Base-by-base conservation (phyloP, 148 eudicot species). In the Tetragonia tetragonoides region DNA sequence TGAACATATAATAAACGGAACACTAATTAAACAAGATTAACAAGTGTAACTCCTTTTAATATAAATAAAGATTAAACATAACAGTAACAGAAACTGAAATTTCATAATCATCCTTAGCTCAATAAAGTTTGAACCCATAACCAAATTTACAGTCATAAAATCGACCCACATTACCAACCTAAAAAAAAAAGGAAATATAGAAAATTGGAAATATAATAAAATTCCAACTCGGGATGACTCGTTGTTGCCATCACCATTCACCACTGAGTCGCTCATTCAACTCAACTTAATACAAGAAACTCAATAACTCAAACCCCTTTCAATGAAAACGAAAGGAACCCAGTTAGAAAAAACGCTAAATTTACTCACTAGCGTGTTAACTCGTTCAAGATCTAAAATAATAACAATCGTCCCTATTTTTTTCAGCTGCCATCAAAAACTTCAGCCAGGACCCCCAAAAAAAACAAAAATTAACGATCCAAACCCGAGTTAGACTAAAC, bases 191-290 rank as follows among this genome's bases (percentile, higher is more conserved):
- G 11, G 2, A 65, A 56, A 73, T 49, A 0, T 28, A 70, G 6
- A 47, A 67, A 12, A 42, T 28, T 44, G 28, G 17, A 67, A 40
- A 20, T 28, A 77, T 62, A 66, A 57, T 1, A 54, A 28, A 56
- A 77, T 23, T 77, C 34, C 3, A 77, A 70, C 68, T 51, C 51
- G 84, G 84, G 81, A 82, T 70, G 78, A 77, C 81, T 67, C 51
- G 21, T 68, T 34, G 0, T 40, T 38, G 75, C 78, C 81, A 76
- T 81, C 81, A 56, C 80, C 34, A 28, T 28, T 28, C 81, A 56
- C 76, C 53, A 46, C 40, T 62, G 38, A 78, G 20, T 53, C 73
- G 70, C 46, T 78, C 38, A 56, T 23, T 61, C 41, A 61, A 40
- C 21, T 7, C 40, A 5, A 41, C 3, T 6, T 41, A 16, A 54